Evolutionary conservation across 768 basidiomycete species (phyloP).

Genomic region (Chalciporus piperatus): DNA sequence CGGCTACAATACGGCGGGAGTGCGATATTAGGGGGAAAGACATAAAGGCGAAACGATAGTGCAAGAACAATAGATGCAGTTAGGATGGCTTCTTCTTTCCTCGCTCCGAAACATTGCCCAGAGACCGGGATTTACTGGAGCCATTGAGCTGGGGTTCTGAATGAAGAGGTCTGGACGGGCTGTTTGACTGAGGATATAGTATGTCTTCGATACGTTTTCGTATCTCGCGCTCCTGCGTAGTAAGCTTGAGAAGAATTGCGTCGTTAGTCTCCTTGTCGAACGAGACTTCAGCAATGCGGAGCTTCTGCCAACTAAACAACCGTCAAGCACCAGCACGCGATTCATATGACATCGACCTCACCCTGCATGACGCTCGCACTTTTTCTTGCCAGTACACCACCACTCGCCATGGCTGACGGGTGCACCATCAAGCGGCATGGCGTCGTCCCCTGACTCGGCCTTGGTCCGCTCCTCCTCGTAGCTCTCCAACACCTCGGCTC

Average conservation of each 20-base stretch:
- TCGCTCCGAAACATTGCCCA: constrained; percentile 50
- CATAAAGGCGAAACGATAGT: constrained; percentile 12
- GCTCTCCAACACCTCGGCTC: constrained; percentile 62
- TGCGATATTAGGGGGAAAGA: constrained; percentile 9
- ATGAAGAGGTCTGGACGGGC: constrained; percentile 32
- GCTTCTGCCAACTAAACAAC: constrained; percentile 67
- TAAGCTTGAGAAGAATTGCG: constrained; percentile 61
- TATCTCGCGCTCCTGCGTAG: constrained; percentile 73
- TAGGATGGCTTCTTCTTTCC: constrained; percentile 53
- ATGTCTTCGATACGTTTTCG: constrained; percentile 77
- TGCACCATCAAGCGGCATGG: constrained; percentile 37
- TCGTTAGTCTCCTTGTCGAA: constrained; percentile 79
- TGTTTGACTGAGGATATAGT: constrained; percentile 46
- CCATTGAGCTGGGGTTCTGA: constrained; percentile 46
- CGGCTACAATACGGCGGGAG: constrained; percentile 14
- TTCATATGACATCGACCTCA: constrained; percentile 30
- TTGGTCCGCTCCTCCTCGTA: constrained; percentile 53
- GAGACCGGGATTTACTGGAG: constrained; percentile 39
- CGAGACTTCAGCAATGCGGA: constrained; percentile 67
- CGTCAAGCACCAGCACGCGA: constrained; percentile 4
- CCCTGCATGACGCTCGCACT: constrained; percentile 80
- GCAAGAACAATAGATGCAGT: constrained; percentile 27
- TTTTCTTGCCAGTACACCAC: constrained; percentile 78
- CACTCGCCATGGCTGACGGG: constrained; percentile 46
- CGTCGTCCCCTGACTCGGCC: constrained; percentile 32